Conservation (phyloP, 2,329 filamentous ascomycete species). For the Amauroascus niger region DNA sequence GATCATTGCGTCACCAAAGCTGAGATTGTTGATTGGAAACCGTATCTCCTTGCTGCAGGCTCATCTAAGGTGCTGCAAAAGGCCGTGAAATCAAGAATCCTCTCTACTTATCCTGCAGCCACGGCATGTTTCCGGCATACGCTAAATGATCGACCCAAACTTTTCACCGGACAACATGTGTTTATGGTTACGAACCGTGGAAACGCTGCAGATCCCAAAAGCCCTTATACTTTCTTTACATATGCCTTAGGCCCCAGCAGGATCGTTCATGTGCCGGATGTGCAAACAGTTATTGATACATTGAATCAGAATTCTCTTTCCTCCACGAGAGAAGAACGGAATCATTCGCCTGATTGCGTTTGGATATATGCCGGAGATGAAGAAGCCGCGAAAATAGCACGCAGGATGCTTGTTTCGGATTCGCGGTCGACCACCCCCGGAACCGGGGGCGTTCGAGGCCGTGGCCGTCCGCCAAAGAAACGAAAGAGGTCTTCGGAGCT, state of each 20-base stretch:
- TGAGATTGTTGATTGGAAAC: conserved; percentile 60
- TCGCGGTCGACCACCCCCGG: neutral
- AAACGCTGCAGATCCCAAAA: conserved; percentile 53
- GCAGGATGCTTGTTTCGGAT: conserved; percentile 26
- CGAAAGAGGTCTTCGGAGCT: conserved; percentile 38
- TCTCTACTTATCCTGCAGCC: conserved; percentile 51
- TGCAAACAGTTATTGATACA: conserved; percentile 54
- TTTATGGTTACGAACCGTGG: conserved; percentile 61
- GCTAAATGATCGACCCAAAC: conserved; percentile 50
- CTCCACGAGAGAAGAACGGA: neutral
- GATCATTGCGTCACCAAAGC: conserved; percentile 56
- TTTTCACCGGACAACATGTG: conserved; percentile 57
- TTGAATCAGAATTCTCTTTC: conserved; percentile 34
- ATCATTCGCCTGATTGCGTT: neutral
- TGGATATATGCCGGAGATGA: conserved; percentile 62
- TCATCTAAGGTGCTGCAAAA: conserved; percentile 66
- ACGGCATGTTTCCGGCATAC: conserved; percentile 49
- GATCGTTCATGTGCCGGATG: conserved; percentile 55
- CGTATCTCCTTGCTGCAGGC: conserved; percentile 78
- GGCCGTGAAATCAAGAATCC: conserved; percentile 62
- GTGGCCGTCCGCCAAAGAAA: conserved; percentile 29
- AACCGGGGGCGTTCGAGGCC: neutral
- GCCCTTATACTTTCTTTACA: conserved; percentile 69
- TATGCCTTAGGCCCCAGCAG: conserved; percentile 62
- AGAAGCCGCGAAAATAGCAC: conserved; percentile 44